Percentiles rank a stretch among this genome's conserved stretches.
Conservation (phyloP, 2,329 filamentous ascomycete species). For the Colletotrichum sp. region DNA sequence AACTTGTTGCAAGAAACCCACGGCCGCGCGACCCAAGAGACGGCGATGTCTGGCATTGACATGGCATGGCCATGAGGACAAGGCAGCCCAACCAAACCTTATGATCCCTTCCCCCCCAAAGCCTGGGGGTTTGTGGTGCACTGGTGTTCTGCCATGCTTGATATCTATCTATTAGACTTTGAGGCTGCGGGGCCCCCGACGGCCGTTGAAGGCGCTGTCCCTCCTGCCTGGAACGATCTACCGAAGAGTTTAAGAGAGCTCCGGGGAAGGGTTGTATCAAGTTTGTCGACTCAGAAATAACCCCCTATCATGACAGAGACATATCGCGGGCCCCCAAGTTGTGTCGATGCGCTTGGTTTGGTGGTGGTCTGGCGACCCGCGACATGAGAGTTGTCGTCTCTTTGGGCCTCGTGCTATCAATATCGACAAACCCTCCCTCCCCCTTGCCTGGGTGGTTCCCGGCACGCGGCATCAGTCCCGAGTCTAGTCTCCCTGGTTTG, state of each 20-base stretch:
- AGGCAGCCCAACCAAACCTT: neutral
- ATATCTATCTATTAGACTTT: neutral
- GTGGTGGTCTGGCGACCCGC: neutral
- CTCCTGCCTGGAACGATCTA: neutral
- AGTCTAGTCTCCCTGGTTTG: neutral
- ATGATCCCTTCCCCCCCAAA: neutral
- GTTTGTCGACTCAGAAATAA: neutral
- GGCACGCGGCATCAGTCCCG: neutral
- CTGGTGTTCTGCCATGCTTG: neutral
- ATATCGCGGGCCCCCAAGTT: neutral
- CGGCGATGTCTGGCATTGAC: neutral
- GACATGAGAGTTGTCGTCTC: neutral
- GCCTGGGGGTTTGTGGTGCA: neutral
- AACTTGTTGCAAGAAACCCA: neutral
- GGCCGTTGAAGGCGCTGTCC: neutral
- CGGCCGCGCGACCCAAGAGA: neutral
- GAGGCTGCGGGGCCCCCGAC: neutral
- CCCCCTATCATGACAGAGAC: neutral
- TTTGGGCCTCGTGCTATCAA: neutral
- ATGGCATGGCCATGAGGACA: neutral
- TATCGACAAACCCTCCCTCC: neutral
- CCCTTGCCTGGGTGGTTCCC: neutral
- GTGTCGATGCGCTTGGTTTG: neutral
- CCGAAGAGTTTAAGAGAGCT: neutral
- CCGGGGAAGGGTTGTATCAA: neutral